These are phyloP conservation scores for Talaromyces sp. DNA, from an alignment of 2,329 filamentous ascomycete genomes.

Conservation along the genomic window DNA sequence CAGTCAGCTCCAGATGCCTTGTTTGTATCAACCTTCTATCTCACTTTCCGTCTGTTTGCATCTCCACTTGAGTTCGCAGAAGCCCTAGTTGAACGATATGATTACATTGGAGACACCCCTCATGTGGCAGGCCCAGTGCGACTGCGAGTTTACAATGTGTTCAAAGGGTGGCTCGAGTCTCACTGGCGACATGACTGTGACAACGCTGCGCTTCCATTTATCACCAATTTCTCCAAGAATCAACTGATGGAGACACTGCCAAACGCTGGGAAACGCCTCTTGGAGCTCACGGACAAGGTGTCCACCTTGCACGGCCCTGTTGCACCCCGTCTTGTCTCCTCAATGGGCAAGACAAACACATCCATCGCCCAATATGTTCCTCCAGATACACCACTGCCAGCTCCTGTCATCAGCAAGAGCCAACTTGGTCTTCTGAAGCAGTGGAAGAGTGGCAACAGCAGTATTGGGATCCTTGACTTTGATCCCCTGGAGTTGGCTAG, in stretches of 20 bases:
- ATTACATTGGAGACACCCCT: conserved; percentile 77
- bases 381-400: conserved; percentile 66
- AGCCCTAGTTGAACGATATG: conserved; percentile 82
- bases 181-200: conserved; percentile 88
- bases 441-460: conserved; percentile 67
- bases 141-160: conserved; percentile 87
- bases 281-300: conserved; percentile 75
- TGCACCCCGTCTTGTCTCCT: conserved; percentile 76
- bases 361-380: conserved; percentile 66
- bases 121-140: conserved; percentile 74
- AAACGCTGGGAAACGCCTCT: conserved; percentile 71
- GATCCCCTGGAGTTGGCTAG: conserved; percentile 86
- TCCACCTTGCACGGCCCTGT: conserved; percentile 66
- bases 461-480: conserved; percentile 78
- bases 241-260: conserved; percentile 66
- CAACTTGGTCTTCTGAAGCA: conserved; percentile 67
- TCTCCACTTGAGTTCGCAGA: conserved; percentile 73
- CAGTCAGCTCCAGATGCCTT: conserved; percentile 86
- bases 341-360: conserved; percentile 81
- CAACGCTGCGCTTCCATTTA: conserved; percentile 66
- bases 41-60: conserved; percentile 92
- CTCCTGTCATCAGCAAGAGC: conserved; percentile 66
- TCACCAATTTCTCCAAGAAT: conserved; percentile 72
- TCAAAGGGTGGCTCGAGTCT: conserved; percentile 96
- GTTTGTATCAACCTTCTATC: conserved; percentile 91